Percentiles rank a stretch among this genome's conserved stretches.
phyloP scores from a whole-genome alignment of 805 yeast species.

The Starmerella lactis-condensi region DNA sequence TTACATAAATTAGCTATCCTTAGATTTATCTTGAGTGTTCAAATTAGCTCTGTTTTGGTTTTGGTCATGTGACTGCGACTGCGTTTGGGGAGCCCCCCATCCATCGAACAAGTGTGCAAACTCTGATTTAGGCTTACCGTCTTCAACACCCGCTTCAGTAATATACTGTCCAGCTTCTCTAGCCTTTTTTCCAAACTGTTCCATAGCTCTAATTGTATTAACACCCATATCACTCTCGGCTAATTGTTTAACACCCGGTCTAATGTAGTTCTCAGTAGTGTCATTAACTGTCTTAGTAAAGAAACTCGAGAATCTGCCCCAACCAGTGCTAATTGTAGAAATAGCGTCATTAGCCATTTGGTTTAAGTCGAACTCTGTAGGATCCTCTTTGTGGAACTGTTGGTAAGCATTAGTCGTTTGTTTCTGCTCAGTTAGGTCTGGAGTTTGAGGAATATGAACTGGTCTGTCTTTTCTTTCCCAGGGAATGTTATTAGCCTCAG shows the following conservation, averaged over 20 bases:
- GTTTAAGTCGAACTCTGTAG: constrained; percentile 17
- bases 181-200: constrained; percentile 86
- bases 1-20: too few relatives aligned
- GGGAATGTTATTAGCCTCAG: constrained; percentile 52
- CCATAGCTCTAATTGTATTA: constrained; percentile 83
- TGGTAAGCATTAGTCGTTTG: constrained; percentile 4
- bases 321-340: constrained; percentile 80
- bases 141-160: constrained; percentile 33
- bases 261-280: constrained; percentile 72
- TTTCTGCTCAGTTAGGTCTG: neutral
- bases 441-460: constrained; percentile 15
- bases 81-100: too few relatives aligned
- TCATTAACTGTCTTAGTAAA: constrained; percentile 69
- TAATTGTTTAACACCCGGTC: constrained; percentile 73
- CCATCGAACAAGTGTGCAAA: constrained; percentile 16
- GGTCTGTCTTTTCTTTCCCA: constrained; percentile 36
- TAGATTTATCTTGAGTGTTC: too few relatives aligned
- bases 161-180: constrained; percentile 73
- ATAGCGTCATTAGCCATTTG: constrained; percentile 52
- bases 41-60: too few relatives aligned
- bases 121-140: constrained; percentile 8
- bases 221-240: constrained; percentile 58
- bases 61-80: too few relatives aligned
- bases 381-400: constrained; percentile 10
- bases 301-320: constrained; percentile 81